Percentiles rank a stretch among this genome's conserved stretches.
These are phyloP conservation scores for Myriosclerotinia scirpicola DNA, from an alignment of 2,329 filamentous ascomycete species.

Conservation along the genomic window DNA sequence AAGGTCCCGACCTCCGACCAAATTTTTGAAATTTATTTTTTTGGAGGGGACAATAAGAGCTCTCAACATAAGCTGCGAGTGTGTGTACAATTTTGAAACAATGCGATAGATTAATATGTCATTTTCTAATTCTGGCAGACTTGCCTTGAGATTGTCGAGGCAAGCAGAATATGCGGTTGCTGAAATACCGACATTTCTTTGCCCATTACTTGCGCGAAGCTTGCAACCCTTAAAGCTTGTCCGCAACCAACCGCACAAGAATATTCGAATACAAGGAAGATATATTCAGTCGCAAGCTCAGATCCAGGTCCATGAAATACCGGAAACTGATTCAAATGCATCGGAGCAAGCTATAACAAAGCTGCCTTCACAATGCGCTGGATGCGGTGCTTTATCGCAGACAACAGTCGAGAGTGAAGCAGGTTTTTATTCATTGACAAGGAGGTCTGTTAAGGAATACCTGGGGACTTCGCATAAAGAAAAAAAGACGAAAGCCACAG, in stretches of 20 bases:
- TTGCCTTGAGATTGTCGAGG: constrained; percentile 25
- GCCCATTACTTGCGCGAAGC: constrained; percentile 42
- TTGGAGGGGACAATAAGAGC: constrained; percentile 1
- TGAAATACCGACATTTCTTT: constrained; percentile 51
- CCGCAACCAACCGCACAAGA: not conserved
- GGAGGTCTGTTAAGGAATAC: constrained; percentile 54
- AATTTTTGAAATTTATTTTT: constrained; percentile 11
- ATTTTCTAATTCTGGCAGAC: constrained; percentile 19
- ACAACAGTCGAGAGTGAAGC: constrained; percentile 51
- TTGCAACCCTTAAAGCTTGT: constrained; percentile 3
- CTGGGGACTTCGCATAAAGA: constrained; percentile 37
- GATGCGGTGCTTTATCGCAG: constrained; percentile 66
- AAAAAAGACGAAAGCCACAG: constrained; percentile 6
- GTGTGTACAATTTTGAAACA: not conserved
- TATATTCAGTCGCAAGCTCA: constrained; percentile 18
- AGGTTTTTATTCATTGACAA: constrained; percentile 56
- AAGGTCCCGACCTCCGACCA: constrained; percentile 23
- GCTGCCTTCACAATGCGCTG: constrained; percentile 59
- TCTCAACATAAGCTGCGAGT: not conserved
- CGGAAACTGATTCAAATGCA: not conserved
- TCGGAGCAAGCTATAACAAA: not conserved
- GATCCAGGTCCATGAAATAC: not conserved
- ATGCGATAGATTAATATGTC: constrained; percentile 10
- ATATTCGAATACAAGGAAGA: constrained; percentile 16
- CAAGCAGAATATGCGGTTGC: constrained; percentile 29